Conservation (phyloP, 169 alveolate species). For the Plasmodium cynomolgi region DNA sequence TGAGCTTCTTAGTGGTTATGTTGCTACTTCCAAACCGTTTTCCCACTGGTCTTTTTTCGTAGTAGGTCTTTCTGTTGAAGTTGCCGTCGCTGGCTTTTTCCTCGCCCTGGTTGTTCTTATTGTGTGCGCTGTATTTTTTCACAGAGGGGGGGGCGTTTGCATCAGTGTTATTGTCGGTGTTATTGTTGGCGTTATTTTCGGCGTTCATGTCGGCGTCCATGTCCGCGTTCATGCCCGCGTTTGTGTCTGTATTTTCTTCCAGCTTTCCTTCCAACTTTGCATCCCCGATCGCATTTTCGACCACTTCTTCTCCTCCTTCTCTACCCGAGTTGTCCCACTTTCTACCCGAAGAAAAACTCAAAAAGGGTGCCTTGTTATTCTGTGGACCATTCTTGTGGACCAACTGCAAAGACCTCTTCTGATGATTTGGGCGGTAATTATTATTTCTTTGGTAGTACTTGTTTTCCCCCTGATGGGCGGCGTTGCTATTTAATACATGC, state of each 20-base stretch:
- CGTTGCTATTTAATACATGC: neutral
- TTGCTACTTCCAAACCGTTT: conserved; percentile 7
- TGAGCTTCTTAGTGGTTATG: neutral
- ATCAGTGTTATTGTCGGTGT: neutral
- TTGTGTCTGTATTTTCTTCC: neutral
- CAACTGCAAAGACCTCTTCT: neutral
- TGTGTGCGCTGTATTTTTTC: conserved; percentile 1
- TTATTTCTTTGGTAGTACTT: conserved; percentile 9
- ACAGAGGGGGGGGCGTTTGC: neutral
- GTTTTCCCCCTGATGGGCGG: conserved; percentile 15
- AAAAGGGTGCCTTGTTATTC: conserved; percentile 1
- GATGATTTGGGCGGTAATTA: conserved; percentile 22
- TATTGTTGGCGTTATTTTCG: neutral
- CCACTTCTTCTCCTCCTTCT: neutral
- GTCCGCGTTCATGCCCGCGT: neutral
- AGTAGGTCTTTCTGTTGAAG: conserved; percentile 11
- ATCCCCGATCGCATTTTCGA: neutral
- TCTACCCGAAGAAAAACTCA: neutral
- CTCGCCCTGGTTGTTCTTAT: conserved; percentile 5
- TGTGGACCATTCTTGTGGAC: conserved; percentile 8
- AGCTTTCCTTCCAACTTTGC: neutral
- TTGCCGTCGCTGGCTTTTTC: conserved; percentile 15
- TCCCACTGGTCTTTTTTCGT: neutral
- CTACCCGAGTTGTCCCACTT: conserved; percentile 13
- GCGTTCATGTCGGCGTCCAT: neutral